phyloP scores from a whole-genome alignment of 2,329 filamentous ascomycete genomes.

The Alternaria alternata region DNA sequence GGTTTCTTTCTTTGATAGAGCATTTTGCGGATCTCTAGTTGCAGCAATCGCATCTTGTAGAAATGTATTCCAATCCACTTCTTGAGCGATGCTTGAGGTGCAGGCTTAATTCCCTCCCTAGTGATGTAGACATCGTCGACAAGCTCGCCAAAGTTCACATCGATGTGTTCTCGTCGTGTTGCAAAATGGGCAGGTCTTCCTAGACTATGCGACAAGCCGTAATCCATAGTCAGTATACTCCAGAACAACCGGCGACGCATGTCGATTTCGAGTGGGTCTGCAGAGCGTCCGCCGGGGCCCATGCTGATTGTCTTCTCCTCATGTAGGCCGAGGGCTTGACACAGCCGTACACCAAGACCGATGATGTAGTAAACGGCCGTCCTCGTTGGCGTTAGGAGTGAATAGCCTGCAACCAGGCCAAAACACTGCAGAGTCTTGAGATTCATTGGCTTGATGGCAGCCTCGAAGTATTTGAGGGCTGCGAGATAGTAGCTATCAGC shows the following conservation, averaged over 20 bases:
- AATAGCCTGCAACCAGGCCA: conserved; percentile 87
- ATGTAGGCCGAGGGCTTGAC: conserved; percentile 85
- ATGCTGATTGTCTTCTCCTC: conserved; percentile 86
- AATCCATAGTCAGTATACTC: conserved; percentile 88
- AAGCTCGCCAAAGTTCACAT: conserved; percentile 84
- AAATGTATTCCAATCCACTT: conserved; percentile 93
- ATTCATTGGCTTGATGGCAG: conserved; percentile 86
- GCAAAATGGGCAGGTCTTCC: conserved; percentile 88
- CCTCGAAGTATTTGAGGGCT: conserved; percentile 83
- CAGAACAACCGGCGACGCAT: conserved; percentile 89
- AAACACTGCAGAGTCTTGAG: conserved; percentile 90
- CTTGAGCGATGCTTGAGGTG: conserved; percentile 75
- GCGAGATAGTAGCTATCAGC: conserved; percentile 95
- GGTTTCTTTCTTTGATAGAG: conserved; percentile 85
- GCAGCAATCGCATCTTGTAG: conserved; percentile 86
- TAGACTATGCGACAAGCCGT: conserved; percentile 84
- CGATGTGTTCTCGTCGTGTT: conserved; percentile 80
- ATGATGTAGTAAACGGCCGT: conserved; percentile 94
- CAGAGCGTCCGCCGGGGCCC: conserved; percentile 65
- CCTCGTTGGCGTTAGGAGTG: conserved; percentile 86
- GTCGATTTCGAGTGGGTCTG: conserved; percentile 81
- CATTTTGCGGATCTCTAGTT: conserved; percentile 85
- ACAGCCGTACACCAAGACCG: conserved; percentile 84
- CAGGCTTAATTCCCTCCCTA: conserved; percentile 73
- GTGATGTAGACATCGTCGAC: conserved; percentile 87